Conservation (phyloP, 352 stramenopile genomes). For the Aphanomyces cochlioides region DNA sequence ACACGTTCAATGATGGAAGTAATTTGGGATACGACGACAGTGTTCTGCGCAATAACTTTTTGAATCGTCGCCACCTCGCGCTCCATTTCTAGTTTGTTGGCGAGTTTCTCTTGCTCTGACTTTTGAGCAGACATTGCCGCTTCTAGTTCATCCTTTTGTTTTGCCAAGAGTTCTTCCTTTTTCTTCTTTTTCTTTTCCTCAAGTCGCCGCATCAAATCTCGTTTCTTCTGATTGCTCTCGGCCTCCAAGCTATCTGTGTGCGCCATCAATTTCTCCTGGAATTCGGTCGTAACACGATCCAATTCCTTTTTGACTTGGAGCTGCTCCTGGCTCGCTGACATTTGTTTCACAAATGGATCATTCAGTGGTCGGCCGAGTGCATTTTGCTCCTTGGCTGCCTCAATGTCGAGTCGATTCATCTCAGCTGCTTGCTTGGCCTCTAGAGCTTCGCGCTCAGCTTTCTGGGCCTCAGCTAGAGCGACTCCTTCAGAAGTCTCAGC, state of each 20-base stretch:
- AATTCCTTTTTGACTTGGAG: constrained; percentile 27
- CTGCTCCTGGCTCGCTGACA: constrained; percentile 16
- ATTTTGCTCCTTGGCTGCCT: neutral
- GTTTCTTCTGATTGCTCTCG: constrained; percentile 23
- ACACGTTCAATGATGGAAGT: constrained; percentile 59
- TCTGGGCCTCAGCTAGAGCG: neutral
- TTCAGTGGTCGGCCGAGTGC: neutral
- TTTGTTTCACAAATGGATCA: neutral
- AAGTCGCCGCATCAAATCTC: constrained; percentile 28
- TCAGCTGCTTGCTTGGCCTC: constrained; percentile 25
- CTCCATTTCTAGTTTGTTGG: constrained; percentile 36
- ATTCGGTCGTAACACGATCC: constrained; percentile 27
- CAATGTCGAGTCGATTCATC: constrained; percentile 9
- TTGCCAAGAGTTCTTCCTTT: constrained; percentile 34
- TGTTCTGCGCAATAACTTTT: constrained; percentile 47
- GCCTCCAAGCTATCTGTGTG: constrained; percentile 23
- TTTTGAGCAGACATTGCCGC: constrained; percentile 16
- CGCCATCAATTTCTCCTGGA: constrained; percentile 19
- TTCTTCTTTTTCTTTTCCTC: constrained; percentile 30
- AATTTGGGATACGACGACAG: constrained; percentile 48
- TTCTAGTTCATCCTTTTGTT: constrained; percentile 15
- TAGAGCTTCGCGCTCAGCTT: constrained; percentile 6
- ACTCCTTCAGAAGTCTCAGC: neutral
- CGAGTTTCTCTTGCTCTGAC: constrained; percentile 24
- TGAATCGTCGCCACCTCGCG: constrained; percentile 51